Percentiles rank a stretch among this genome's conserved stretches.
These are phyloP conservation scores for Achlya hypogyna DNA, from an alignment of 352 stramenopile genomes.

Conservation along the genomic window DNA sequence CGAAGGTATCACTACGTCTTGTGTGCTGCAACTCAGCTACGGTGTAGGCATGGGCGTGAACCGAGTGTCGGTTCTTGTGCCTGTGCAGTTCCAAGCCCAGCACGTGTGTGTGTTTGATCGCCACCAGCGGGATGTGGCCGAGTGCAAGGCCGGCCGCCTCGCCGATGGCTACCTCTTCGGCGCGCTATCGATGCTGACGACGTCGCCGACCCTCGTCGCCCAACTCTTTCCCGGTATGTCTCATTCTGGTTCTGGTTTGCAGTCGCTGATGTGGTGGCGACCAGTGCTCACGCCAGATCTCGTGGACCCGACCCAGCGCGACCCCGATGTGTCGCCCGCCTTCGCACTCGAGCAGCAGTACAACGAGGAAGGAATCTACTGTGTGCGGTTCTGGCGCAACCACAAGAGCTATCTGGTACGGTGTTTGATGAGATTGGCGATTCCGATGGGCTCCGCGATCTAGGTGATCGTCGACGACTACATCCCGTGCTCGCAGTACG, in stretches of 20 bases:
- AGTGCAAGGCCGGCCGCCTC: slow-evolving; percentile 53
- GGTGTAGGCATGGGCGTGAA: slow-evolving; percentile 36
- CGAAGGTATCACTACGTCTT: slow-evolving; percentile 32
- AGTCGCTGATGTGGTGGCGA: slow-evolving; percentile 28
- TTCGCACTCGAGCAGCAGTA: slow-evolving; percentile 75
- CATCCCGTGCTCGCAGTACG: slow-evolving; percentile 73
- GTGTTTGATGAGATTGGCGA: background rate
- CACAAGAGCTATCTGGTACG: slow-evolving; percentile 55
- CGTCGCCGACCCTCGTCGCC: slow-evolving; percentile 57
- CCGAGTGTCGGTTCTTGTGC: slow-evolving; percentile 65
- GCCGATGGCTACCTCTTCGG: slow-evolving; percentile 75
- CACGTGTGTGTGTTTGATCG: slow-evolving; percentile 75
- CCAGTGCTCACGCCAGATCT: slow-evolving; percentile 46
- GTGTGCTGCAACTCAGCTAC: background rate
- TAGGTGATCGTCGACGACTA: slow-evolving; percentile 71
- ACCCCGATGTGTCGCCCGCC: slow-evolving; percentile 30
- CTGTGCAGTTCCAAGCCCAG: slow-evolving; percentile 67
- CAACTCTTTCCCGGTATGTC: slow-evolving; percentile 44
- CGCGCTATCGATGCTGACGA: slow-evolving; percentile 72
- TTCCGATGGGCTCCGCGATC: background rate
- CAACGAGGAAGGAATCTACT: slow-evolving; percentile 83
- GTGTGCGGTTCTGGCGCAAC: slow-evolving; percentile 77
- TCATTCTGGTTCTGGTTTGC: background rate
- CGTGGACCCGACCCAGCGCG: slow-evolving; percentile 23
- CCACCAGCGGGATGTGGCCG: slow-evolving; percentile 38